A percentile compares a stretch with the other conserved stretches of the same genome.
Evolutionary conservation across 495 filamentous ascomycete genomes (phyloP).

Genomic region (Lichenothelia convexa): DNA sequence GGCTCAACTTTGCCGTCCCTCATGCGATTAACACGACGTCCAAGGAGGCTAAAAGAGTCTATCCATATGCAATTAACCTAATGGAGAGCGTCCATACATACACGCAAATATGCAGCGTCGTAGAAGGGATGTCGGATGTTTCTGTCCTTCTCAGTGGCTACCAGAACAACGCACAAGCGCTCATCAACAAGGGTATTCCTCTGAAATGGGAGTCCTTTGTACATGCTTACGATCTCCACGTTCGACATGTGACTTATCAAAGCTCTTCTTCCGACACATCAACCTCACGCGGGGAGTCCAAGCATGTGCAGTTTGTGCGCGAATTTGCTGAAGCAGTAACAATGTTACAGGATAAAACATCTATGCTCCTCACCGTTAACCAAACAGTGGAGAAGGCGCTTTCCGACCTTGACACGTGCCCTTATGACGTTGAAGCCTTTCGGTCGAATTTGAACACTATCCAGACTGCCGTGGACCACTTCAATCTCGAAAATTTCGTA

Average conservation of each 20-base stretch:
- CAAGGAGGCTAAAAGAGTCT: constrained; percentile 91
- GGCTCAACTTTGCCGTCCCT: constrained; percentile 82
- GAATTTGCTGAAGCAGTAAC: constrained; percentile 78
- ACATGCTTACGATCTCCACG: constrained; percentile 81
- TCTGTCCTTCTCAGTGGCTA: constrained; percentile 77
- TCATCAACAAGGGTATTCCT: constrained; percentile 71
- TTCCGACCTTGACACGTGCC: constrained; percentile 65
- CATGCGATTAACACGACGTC: constrained; percentile 88
- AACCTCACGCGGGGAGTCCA: constrained; percentile 49
- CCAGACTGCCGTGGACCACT: constrained; percentile 78
- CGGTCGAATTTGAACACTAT: constrained; percentile 63
- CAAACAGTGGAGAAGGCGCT: constrained; percentile 67
- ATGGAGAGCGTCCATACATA: constrained; percentile 94
- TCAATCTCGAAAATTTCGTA: constrained; percentile 86
- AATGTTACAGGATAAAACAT: constrained; percentile 68
- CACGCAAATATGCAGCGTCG: constrained; percentile 66
- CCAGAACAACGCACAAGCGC: constrained; percentile 63
- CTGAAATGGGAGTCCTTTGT: constrained; percentile 95
- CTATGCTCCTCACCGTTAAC: constrained; percentile 57
- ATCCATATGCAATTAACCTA: constrained; percentile 89
- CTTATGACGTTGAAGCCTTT: constrained; percentile 60
- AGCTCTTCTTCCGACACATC: constrained; percentile 10
- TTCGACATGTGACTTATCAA: constrained; percentile 49
- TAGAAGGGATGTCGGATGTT: constrained; percentile 67
- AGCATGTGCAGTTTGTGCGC: constrained; percentile 87